Conservation (phyloP, 2,329 filamentous ascomycete genomes). For the Fusarium hainanense region DNA sequence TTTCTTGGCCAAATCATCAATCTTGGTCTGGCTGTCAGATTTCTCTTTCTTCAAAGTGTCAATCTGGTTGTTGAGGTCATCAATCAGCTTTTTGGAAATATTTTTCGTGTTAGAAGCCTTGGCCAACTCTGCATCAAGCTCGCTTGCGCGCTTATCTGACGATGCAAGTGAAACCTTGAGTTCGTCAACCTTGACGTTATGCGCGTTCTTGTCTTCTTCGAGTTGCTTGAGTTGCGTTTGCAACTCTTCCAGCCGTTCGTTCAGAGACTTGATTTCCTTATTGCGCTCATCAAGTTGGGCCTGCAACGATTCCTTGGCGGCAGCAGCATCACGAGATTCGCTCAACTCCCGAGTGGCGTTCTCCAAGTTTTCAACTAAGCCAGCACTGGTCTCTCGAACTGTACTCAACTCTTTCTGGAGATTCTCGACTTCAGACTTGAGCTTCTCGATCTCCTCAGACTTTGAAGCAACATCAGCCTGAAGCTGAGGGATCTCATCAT, state of each 20-base stretch:
- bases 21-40: slow-evolving; percentile 47
- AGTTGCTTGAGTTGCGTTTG: slow-evolving; percentile 59
- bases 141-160: slow-evolving; percentile 50
- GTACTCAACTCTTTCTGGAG: slow-evolving; percentile 77
- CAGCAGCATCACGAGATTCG: slow-evolving; percentile 56
- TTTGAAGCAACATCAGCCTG: slow-evolving; percentile 79
- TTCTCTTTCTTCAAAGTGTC: slow-evolving; percentile 50
- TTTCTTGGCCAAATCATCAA: slow-evolving; percentile 58
- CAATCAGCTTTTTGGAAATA: slow-evolving; percentile 56
- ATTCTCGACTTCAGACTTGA: slow-evolving; percentile 75
- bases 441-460: slow-evolving; percentile 74
- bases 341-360: slow-evolving; percentile 72
- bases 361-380: slow-evolving; percentile 75
- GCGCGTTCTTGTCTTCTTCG: slow-evolving; percentile 51
- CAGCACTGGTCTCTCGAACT: slow-evolving; percentile 75
- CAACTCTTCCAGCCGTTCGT: slow-evolving; percentile 58
- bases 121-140: slow-evolving; percentile 56
- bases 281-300: slow-evolving; percentile 61
- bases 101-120: slow-evolving; percentile 54
- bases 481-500: slow-evolving; percentile 85
- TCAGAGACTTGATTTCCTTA: slow-evolving; percentile 61
- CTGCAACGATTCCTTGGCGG: slow-evolving; percentile 59
- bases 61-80: slow-evolving; percentile 54
- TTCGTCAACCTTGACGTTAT: slow-evolving; percentile 51
- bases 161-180: slow-evolving; percentile 52